Evolutionary conservation across 2,329 filamentous ascomycete species (phyloP), one percentile per base, ranked within the genome.

Genomic region (Lasiodiplodia theobromae): DNA sequence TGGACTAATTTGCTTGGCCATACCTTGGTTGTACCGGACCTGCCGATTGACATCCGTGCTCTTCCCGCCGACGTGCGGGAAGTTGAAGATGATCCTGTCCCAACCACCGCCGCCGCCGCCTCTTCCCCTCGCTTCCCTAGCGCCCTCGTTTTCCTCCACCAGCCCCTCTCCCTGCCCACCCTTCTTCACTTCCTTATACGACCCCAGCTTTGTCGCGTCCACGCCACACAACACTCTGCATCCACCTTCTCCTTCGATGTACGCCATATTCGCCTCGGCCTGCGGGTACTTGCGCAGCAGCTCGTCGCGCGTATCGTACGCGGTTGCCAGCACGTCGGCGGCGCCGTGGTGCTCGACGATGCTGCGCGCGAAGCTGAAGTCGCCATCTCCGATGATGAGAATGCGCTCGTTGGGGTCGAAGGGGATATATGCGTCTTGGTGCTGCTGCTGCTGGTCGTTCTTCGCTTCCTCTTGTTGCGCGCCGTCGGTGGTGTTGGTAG

Each of bases 31-130:
- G 78, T 92, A 89, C 68, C 96, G 89, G 16, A 97, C 94, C 81
- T 99, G 96, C 44, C 96, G 87, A 82, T 97, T 97, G 68, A 97
- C 91, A 82, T 98, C 94, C 73, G 91, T 98, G 72, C 89, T 92
- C 75, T 96, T 90, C 56, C 96, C 96, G 71, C 96, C 96, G 3
- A 96, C 92, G 82, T 99, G 96, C 44, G 96, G 96, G 80, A 99
- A 99, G 84, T 97, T 97, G 88, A 98, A 99, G 72, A 95, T 85
- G 71, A 98, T 90, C 68, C 89, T 87, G 78, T 97, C 90, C 85
- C 91, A 94, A 4, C 83, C 79, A 3, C 80, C 80, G 74, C n/a
- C 52, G 23, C 52, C 52, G 68, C 73, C 75, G 6, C 23, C 69
- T 11, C 34, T 16, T 38, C 70, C 68, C 67, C 71, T 68, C 40